A percentile compares a stretch with the other conserved stretches of the same genome.
Evolutionary conservation across 140 eudicot genomes (phyloP).

Genomic region (Senecio squalidus): DNA sequence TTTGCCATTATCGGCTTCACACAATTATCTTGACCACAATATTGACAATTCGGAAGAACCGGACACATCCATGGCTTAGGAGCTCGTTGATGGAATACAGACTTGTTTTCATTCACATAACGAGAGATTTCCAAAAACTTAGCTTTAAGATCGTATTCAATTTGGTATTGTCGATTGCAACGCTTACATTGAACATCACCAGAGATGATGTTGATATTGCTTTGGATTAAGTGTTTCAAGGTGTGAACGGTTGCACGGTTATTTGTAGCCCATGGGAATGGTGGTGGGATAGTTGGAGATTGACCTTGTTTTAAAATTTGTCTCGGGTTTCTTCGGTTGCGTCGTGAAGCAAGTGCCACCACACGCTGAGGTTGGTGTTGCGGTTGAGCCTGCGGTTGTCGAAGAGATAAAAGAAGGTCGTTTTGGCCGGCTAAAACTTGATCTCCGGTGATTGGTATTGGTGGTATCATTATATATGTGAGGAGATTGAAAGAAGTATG

Average conservation of each 20-base stretch:
- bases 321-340: conserved; percentile 28
- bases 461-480: too few relatives aligned
- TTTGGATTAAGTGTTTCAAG: conserved; percentile 11
- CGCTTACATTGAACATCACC: conserved; percentile 68
- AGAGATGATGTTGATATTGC: conserved; percentile 16
- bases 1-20: conserved; percentile 41
- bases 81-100: conserved; percentile 37
- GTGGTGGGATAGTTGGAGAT: conserved; percentile 25
- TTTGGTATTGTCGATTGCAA: conserved; percentile 30
- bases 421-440: too few relatives aligned
- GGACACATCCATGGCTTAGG: conserved; percentile 41
- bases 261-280: conserved; percentile 53
- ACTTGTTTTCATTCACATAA: conserved; percentile 23
- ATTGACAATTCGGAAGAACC: conserved; percentile 25
- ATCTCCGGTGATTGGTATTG: too few relatives aligned
- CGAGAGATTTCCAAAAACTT: conserved; percentile 29
- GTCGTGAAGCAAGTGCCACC: conserved; percentile 3
- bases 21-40: conserved; percentile 37
- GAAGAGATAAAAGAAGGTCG: conserved; percentile 13
- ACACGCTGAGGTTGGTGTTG: background rate
- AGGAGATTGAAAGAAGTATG: too few relatives aligned
- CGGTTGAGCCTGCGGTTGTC: conserved; percentile 2
- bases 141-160: conserved; percentile 29
- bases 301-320: conserved; percentile 24
- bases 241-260: conserved; percentile 45